A percentile compares a stretch with the other conserved stretches of the same genome.
These are phyloP conservation scores for Dillenia turbinata DNA, from an alignment of 164 flowering plant genomes.

Conservation along the genomic window DNA sequence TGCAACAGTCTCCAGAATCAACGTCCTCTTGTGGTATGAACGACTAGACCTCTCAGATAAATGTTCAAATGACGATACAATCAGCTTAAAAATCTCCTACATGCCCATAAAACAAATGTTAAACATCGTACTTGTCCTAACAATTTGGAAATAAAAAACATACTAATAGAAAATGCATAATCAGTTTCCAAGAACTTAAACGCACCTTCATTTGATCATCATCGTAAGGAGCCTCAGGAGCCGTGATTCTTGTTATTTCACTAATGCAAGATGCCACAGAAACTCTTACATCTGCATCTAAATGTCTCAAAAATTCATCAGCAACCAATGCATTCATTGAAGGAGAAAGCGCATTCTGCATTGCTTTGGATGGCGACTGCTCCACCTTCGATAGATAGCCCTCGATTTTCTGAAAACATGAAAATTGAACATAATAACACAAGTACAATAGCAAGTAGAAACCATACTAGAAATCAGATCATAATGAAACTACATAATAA, in stretches of 20 bases:
- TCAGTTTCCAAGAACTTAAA: neutral
- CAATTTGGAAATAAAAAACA: no score
- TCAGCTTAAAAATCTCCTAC: slow-evolving; percentile 61
- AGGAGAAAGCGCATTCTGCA: slow-evolving; percentile 47
- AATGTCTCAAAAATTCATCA: slow-evolving; percentile 46
- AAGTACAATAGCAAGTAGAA: no score
- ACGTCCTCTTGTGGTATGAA: slow-evolving; percentile 38
- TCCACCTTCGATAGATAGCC: slow-evolving; percentile 46
- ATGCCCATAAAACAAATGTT: no score
- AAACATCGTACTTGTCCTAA: no score
- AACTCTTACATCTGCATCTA: slow-evolving; percentile 61
- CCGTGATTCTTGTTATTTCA: slow-evolving; percentile 83
- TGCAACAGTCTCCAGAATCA: slow-evolving; percentile 60
- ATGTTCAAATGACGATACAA: slow-evolving; percentile 45
- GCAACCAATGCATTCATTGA: slow-evolving; percentile 53
- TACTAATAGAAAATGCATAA: no score
- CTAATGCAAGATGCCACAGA: slow-evolving; percentile 74
- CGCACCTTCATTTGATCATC: slow-evolving; percentile 85
- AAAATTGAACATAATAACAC: no score
- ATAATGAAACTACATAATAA: no score
- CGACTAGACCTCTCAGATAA: slow-evolving; percentile 32
- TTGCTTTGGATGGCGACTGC: slow-evolving; percentile 63
- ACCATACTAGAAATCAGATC: no score
- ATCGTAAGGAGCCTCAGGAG: slow-evolving; percentile 78
- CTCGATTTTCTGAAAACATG: slow-evolving; percentile 47